Percentiles rank a stretch among this genome's conserved stretches.
These are phyloP conservation scores for Xylaria sp. DNA, from an alignment of 2,329 filamentous ascomycete species.

Conservation along the genomic window DNA sequence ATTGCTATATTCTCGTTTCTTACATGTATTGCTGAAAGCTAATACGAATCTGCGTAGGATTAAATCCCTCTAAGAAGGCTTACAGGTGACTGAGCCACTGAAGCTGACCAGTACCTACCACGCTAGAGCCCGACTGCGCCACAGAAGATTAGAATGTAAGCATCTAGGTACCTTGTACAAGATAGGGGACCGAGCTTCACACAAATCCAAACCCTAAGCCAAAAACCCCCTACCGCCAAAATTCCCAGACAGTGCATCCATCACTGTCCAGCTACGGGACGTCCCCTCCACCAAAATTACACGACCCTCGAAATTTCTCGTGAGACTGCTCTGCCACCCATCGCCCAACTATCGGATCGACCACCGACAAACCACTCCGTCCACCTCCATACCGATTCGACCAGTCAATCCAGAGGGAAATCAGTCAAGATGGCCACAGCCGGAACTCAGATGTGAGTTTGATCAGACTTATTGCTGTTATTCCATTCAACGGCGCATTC, in stretches of 20 bases:
- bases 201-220: constrained; percentile 42
- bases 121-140: too few relatives aligned
- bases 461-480: neutral
- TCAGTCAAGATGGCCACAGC: constrained; percentile 64
- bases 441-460: constrained; percentile 66
- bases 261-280: constrained; percentile 29
- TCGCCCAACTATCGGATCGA: constrained; percentile 31
- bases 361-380: constrained; percentile 27
- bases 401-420: constrained; percentile 43
- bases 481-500: constrained; percentile 5
- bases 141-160: neutral
- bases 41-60: too few relatives aligned
- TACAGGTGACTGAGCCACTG: too few relatives aligned
- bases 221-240: constrained; percentile 35
- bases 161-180: neutral
- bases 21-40: too few relatives aligned
- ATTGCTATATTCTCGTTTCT: too few relatives aligned
- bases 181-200: constrained; percentile 22
- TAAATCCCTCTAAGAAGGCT: too few relatives aligned
- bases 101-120: too few relatives aligned
- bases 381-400: constrained; percentile 42
- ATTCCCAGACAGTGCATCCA: constrained; percentile 33
- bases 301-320: constrained; percentile 32
- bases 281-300: constrained; percentile 30
- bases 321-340: constrained; percentile 23